Conservation (phyloP, 768 basidiomycete species). For the Trametes cinnabarina region DNA sequence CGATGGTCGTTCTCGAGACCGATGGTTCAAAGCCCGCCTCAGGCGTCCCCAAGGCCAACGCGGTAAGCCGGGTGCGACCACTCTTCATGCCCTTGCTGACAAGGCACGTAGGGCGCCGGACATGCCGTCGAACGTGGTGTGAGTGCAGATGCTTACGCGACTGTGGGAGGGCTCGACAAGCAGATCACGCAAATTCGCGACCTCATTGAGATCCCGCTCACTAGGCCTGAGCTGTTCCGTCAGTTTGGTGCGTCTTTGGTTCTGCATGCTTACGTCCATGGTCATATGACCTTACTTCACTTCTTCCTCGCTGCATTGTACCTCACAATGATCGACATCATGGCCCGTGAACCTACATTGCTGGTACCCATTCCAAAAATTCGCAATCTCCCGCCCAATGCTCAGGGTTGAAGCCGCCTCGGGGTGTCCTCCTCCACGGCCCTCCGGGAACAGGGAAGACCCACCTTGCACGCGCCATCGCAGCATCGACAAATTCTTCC, state of each 20-base stretch:
- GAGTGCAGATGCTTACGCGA: conserved; percentile 61
- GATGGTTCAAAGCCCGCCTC: conserved; percentile 26
- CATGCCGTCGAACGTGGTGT: conserved; percentile 46
- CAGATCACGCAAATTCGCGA: conserved; percentile 86
- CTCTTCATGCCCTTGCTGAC: background rate
- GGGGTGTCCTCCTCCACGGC: conserved; percentile 91
- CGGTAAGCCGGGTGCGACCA: conserved; percentile 2
- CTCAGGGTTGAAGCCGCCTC: conserved; percentile 90
- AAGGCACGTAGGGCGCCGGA: conserved; percentile 36
- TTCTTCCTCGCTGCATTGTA: background rate
- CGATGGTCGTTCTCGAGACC: conserved; percentile 43
- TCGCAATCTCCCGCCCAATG: background rate
- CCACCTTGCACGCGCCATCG: conserved; percentile 91
- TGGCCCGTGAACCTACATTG: conserved; percentile 2
- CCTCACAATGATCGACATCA: background rate
- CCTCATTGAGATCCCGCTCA: conserved; percentile 83
- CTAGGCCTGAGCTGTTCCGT: conserved; percentile 74
- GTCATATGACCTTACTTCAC: conserved; percentile 4
- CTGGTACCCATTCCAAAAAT: too few relatives aligned
- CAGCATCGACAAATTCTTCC: conserved; percentile 78
- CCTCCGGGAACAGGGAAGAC: conserved; percentile 99
- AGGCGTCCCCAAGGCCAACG: conserved; percentile 18
- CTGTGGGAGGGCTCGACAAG: conserved; percentile 83
- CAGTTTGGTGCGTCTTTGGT: conserved; percentile 56
- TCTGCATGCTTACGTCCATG: background rate